These are phyloP conservation scores for Austroboletus eburneus DNA, from an alignment of 768 basidiomycete species.

Conservation along the genomic window DNA sequence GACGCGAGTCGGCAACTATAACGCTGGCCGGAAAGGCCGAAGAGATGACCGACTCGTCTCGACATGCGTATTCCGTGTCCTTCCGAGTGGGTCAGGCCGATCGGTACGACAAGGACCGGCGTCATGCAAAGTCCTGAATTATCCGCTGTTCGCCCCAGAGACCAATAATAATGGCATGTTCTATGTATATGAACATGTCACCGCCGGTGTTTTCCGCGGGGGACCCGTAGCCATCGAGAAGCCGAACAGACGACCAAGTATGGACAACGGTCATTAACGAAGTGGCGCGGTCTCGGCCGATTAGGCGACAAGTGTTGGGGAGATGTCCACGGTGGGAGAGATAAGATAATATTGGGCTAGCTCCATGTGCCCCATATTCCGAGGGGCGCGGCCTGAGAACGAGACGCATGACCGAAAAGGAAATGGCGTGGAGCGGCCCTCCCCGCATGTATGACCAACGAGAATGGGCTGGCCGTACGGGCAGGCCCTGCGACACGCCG, in stretches of 20 bases:
- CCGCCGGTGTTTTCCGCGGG: slow-evolving; percentile 3
- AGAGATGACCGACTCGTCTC: not conserved
- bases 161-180: not conserved
- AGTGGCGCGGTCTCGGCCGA: not conserved
- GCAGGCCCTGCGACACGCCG: not conserved
- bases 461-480: not conserved
- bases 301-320: slow-evolving; percentile 1
- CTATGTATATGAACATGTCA: not conserved
- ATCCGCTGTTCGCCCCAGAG: slow-evolving; percentile 3
- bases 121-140: not conserved
- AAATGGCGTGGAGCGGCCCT: not conserved
- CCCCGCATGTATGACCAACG: not conserved
- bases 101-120: too few species aligned
- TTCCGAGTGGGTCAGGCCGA: too few species aligned
- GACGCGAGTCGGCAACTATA: slow-evolving; percentile 4
- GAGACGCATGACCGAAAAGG: slow-evolving; percentile 2
- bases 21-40: slow-evolving; percentile 8
- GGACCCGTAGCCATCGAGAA: not conserved
- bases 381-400: slow-evolving; percentile 12
- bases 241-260: slow-evolving; percentile 3
- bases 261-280: slow-evolving; percentile 18
- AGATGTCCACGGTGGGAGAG: slow-evolving; percentile 5
- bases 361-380: slow-evolving; percentile 7
- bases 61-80: too few species aligned
- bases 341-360: slow-evolving; percentile 18